Base-by-base conservation (phyloP, 2,329 filamentous ascomycete genomes). In the Capronia coronata region DNA sequence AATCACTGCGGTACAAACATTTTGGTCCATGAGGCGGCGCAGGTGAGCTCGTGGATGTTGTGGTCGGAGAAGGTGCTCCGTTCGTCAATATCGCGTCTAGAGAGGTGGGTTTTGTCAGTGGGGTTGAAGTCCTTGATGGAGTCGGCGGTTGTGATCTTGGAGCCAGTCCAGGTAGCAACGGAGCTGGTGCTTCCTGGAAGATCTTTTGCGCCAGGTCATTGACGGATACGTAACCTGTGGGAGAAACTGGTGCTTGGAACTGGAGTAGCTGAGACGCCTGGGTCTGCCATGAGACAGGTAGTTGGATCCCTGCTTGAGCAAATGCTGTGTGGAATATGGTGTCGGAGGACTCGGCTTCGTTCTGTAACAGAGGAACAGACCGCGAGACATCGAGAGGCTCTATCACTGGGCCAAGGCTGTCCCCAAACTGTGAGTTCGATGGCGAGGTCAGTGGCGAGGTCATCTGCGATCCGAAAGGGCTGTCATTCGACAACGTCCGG, bases 171-270 rank as follows among this genome's bases (percentile, higher is more conserved):
- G 32, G 39, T 10, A 21, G 23, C 23, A 32, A 27, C 7, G 51
- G 42, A 32, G 43, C 29, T 8, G 5, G 34, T 9, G 35, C 29
- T 25, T 61, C 58, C 5, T 49, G 55, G 39, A 61, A 59, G 22
- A 61, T 61, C 34, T 61, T 53, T 16, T 61, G 57, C 3, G 59
- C 59, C 11, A 61, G 49, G 42, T 61, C 59, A 14, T 51, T 59
- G 30, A 61, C 52, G 2, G 59, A 57, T 32, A 61, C 44, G 42
- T 59, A 61, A 27, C 56, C 59, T 18, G 40, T 46, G 10, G 58
- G 51, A 23, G 59, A 61, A 11, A 45, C 37, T 8, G 57, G 59
- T 19, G 55, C 37, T 39, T 57, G 52, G 19, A 59, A 57, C 38
- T 55, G 57, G 19, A 59, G 52, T 1, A 60, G 56, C 16, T 57